Evolutionary conservation across 176 grass and related monocot genomes (phyloP), one percentile per base, ranked within the genome.

Genomic region (Calamus simplicifolius): DNA sequence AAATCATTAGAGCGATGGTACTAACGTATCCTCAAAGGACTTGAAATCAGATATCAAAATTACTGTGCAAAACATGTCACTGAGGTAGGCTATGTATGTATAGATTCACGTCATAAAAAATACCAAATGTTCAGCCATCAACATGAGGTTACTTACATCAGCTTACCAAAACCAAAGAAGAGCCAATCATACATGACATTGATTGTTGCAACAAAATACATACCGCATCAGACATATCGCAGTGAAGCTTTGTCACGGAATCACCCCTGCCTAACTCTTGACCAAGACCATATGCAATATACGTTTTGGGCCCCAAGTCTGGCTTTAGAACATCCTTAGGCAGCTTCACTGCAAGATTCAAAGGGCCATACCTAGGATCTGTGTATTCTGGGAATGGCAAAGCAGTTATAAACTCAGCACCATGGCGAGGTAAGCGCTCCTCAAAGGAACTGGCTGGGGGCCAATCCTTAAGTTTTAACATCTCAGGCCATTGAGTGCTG

Each of bases 181-280:
- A 43, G 35, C 35, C 35, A 43, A 2, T 12, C 2, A 43, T 13
- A 13, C 35, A 43, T 43, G 35, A 43, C 13, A 43, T 43, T 13
- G 1, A 12, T 43, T 49, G 12, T 67, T 56, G 27, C 49, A 63
- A 25, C 16, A 71, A 35, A 35, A 54, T 75, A 82, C 68, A 26
- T 77, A 95, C 86, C 26, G 82, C 90, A 63, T 95, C 90, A 62
- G 82, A 87, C 50, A 95, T 69, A 50, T 90, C 90, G 5, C 90
- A 95, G 52, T 95, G 90, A 89, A 95, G 82, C 59, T 95, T 90
- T 19, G 90, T 95, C 25, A 95, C 86, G 15, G 85, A 95, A 75
- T 89, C 89, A n/a, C 89, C 89, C 66, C 81, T 82, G 19, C 85
- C 79, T 18, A 89, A 73, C 54, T 95, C 89, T 70, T 85, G 61